phyloP scores from a whole-genome alignment of 345 rosid species.

The Rhizophora apiculata region DNA sequence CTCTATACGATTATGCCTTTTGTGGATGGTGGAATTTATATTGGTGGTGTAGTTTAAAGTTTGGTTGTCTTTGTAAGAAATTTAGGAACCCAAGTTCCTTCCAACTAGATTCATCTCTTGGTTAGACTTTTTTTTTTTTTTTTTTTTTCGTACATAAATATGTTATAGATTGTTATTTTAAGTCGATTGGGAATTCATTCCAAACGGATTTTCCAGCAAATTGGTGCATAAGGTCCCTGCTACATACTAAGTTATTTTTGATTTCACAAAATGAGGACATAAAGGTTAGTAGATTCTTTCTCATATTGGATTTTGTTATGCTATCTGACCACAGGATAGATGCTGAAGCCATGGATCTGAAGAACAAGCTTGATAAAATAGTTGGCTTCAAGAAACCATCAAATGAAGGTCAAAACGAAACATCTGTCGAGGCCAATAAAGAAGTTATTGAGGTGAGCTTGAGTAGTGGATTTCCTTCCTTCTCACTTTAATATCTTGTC shows the following conservation, averaged over 20 bases:
- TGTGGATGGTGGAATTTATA: not conserved
- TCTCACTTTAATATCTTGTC: not conserved
- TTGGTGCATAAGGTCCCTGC: conserved; percentile 1
- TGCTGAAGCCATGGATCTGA: conserved; percentile 63
- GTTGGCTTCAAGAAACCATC: conserved; percentile 32
- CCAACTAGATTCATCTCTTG: not conserved
- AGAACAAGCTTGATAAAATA: conserved; percentile 58
- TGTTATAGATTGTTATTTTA: not conserved
- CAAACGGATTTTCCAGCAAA: not conserved
- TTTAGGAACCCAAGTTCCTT: not conserved
- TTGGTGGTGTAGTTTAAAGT: not conserved
- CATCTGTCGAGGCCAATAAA: conserved; percentile 40
- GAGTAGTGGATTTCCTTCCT: not conserved
- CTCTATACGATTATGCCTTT: not conserved
- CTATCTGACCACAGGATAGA: conserved; percentile 56
- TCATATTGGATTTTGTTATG: conserved; percentile 14
- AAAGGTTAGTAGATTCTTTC: not conserved
- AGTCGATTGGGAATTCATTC: not conserved
- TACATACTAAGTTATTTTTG: not conserved
- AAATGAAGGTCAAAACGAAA: conserved; percentile 45
- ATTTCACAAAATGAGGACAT: not conserved
- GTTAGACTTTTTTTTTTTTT: not conserved
- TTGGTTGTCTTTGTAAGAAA: not conserved
- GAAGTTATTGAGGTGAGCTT: conserved; percentile 61
- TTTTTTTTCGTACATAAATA: not conserved